Percentiles rank a stretch among this genome's conserved stretches.
Conservation (phyloP, 768 basidiomycete genomes). For the Tricholomella constricta region DNA sequence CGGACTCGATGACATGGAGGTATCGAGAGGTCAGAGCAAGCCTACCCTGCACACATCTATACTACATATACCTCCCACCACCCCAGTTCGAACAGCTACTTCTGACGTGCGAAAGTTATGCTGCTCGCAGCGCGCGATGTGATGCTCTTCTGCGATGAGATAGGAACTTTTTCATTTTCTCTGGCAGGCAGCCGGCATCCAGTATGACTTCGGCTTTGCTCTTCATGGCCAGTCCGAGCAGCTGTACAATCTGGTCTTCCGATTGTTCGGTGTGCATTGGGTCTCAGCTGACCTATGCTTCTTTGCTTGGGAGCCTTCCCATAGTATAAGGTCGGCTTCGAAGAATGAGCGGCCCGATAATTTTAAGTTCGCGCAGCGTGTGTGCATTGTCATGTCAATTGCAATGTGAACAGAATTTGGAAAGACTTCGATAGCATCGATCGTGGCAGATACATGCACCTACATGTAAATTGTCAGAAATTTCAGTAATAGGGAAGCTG, state of each 20-base stretch:
- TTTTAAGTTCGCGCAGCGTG: no score
- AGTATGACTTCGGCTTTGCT: background rate
- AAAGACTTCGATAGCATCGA: no score
- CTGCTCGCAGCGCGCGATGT: background rate
- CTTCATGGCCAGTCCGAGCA: background rate
- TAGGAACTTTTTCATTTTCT: background rate
- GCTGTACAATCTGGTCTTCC: background rate
- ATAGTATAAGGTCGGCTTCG: no score
- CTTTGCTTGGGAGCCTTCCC: no score
- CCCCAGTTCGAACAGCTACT: background rate
- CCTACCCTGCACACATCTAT: no score
- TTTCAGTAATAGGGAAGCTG: no score
- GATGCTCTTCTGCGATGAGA: background rate
- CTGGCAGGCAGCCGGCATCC: background rate
- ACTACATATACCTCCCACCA: background rate
- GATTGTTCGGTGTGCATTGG: background rate
- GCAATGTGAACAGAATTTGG: no score
- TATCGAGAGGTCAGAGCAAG: no score
- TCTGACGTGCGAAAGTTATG: background rate
- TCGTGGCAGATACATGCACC: no score
- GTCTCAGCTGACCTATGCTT: background rate
- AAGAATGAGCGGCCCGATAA: no score
- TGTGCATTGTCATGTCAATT: no score
- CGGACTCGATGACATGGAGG: background rate
- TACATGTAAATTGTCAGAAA: no score